Conservation (phyloP, 768 basidiomycete species). For the Panellus pusillus region DNA sequence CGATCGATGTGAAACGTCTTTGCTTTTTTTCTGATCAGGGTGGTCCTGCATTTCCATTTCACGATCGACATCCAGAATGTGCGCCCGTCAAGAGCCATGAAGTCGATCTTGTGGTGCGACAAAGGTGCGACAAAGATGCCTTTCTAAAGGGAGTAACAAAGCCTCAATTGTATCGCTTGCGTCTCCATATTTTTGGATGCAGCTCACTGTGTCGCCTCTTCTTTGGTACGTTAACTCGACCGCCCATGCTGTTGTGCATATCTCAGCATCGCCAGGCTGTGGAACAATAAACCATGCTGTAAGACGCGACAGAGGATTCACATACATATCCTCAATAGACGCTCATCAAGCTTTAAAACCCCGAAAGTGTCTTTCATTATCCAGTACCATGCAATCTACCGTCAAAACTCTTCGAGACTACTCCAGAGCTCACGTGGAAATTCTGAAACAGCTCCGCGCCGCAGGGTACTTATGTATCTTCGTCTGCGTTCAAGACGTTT, state of each 20-base stretch:
- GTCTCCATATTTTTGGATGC: too few relatives aligned
- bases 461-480: neutral
- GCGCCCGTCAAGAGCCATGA: too few relatives aligned
- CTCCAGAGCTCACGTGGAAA: slow-evolving; percentile 9
- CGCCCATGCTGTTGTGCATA: neutral
- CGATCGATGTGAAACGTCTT: too few relatives aligned
- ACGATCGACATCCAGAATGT: too few relatives aligned
- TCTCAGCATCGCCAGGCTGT: neutral
- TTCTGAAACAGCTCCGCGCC: slow-evolving; percentile 9
- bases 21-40: too few relatives aligned
- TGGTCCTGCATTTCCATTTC: too few relatives aligned
- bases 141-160: too few relatives aligned
- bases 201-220: too few relatives aligned
- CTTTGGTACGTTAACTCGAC: too few relatives aligned
- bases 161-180: too few relatives aligned
- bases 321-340: neutral
- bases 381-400: slow-evolving; percentile 3
- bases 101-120: too few relatives aligned
- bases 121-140: too few relatives aligned
- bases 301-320: neutral
- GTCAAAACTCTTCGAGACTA: slow-evolving; percentile 7
- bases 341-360: neutral
- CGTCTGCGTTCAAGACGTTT: neutral
- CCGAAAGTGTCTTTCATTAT: neutral
- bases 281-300: neutral